Conservation (phyloP, 257 asterid species). For the Solanum tacnaense region DNA sequence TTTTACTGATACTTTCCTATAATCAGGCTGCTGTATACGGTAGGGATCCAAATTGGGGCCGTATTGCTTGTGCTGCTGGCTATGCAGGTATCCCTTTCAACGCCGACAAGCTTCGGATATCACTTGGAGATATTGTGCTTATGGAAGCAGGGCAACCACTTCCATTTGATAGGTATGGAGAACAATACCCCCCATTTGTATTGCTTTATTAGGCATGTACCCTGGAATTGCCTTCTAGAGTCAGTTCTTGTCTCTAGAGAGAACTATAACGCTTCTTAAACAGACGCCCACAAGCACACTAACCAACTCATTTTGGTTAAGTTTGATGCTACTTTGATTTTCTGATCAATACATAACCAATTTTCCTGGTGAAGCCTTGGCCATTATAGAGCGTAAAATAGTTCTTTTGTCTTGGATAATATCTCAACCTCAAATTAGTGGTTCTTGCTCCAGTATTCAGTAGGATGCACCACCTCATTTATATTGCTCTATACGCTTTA, state of each 20-base stretch:
- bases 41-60: constrained; percentile 98
- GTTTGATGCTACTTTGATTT: background rate
- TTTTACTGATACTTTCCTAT: constrained; percentile 1
- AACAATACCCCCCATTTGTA: background rate
- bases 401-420: background rate
- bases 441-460: background rate
- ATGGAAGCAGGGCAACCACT: constrained; percentile 95
- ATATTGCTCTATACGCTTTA: background rate
- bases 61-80: constrained; percentile 97
- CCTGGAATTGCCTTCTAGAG: background rate
- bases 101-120: constrained; percentile 55
- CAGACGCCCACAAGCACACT: background rate
- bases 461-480: background rate
- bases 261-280: background rate
- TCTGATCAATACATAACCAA: background rate
- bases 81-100: constrained; percentile 76
- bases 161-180: constrained; percentile 64
- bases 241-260: background rate
- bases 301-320: background rate
- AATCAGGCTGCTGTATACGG: constrained; percentile 87
- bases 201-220: background rate
- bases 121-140: constrained; percentile 69
- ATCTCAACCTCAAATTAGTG: background rate
- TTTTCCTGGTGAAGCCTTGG: background rate
- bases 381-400: background rate